Base-by-base conservation (phyloP, 2,329 filamentous ascomycete genomes). In the Pseudocercospora vitis region DNA sequence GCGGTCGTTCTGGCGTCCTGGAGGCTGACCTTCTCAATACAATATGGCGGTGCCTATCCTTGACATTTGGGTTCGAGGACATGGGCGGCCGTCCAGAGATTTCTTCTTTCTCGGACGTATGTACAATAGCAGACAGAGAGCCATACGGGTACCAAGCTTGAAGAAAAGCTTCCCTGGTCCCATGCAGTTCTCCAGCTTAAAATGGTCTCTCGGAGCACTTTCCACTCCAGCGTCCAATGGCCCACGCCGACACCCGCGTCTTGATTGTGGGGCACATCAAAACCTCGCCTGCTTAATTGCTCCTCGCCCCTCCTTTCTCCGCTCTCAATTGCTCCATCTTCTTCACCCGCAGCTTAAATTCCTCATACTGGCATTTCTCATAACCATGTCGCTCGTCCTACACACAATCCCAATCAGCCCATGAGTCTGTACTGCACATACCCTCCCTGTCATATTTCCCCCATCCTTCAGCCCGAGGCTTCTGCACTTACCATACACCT, bases 311-410 rank as follows among this genome's bases (percentile, higher is more conserved):
- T 55, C 77, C 84, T 82, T 95, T 95, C 56, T 88, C 85, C 63
- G 84, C 91, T 71, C 91, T 83, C 70, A 99, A 77, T 79, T 99
- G 91, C 68, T 97, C 85, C 94, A 99, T 99, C 85, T 96, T 97
- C 70, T 88, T 89, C 62, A 99, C 94, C 55, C 94, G 86, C 82
- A 92, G 90, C 85, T 96, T 96, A 81, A 99, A 99, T 74, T 97
- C 94, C 62, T 88, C 88, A 76, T 99, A 99, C 71, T 99, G 94
- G 83, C 94, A 99, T 75, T 97, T 97, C 74, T 99, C 94, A 81
- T 99, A 99, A 70, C 86, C 87, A 77, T 99, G 94, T 79, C 94
- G 82, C 81, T 99, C 94, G 73, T 91, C 85, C 94, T 97, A 70
- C 7, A 16, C 7, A n/a, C 26, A 9, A 31, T 11, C 16, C 45